Evolutionary conservation across 2,329 filamentous ascomycete genomes (phyloP), one percentile per base, ranked within the genome.

Genomic region (Cryoendolithus antarcticus): DNA sequence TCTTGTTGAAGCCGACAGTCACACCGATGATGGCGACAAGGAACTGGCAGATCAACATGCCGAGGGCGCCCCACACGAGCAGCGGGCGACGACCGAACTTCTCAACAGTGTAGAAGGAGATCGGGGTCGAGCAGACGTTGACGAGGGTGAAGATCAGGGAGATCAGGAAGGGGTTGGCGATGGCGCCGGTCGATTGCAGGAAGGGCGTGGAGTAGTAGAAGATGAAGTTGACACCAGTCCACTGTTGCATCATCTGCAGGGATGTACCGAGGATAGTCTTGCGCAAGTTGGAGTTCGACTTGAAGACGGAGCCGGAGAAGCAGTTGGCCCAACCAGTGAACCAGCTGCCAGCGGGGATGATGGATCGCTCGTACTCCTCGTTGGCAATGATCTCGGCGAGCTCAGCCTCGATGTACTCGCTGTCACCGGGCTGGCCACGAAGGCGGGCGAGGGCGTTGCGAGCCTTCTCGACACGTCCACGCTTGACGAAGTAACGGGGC

Each of bases 151-250:
- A 64, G 41, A 67, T 66, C 9, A 67, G 51, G 5, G 57, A 59
- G 36, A 65, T 59, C 13, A 61, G 47, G 44, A 66, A 68, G 4
- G 30, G 35, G 4, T 27, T 12, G 24, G 39, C 37, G 37, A 35
- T 33, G 35, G 42, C 39, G 13, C 42, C 42, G 2, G 39, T 36
- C 8, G 34, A 32, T 34, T 41, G 30, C 21, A 78, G 60, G 13
- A 68, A 66, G 45, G 65, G 66, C 47, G 40, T 42, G 6, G 65
- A 65, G 45, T 67, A 69, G 55, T 69, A 69, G 59, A 38, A 44
- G 38, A 44, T 40, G 41, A 37, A 44, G 46, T 64, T 66, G 44
- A 62, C 60, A 29, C 63, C 63, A 4, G 64, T 64, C 10, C 66
- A 54, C 46, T 67, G 64, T 45, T 69, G 66, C 29, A 69, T 51